Evolutionary conservation across 2,329 filamentous ascomycete genomes (phyloP), one percentile per base, ranked within the genome.

Genomic region (Cercospora zeae-maydis): DNA sequence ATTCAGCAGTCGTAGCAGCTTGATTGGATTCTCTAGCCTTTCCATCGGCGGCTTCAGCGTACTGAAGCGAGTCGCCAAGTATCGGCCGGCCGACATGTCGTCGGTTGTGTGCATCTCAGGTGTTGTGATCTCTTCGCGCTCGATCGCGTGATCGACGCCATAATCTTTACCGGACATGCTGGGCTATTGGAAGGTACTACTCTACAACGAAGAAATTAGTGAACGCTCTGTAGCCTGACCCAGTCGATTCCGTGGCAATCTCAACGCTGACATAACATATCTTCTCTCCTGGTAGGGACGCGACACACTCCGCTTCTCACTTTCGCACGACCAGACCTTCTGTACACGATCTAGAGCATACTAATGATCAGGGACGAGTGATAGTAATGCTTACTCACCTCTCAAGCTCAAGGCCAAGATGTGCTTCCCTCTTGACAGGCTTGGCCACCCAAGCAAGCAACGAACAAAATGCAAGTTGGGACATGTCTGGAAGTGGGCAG

Each of bases 21-120:
- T 77, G 68, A 85, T 78, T 0, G 84, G 84, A 60, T 86, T 86
- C 9, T 80, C 78, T 3, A 82, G 79, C 16, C 77, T 77, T 59
- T 79, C 78, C 79, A 84, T 83, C 0, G 83, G 81, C n/a, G 84
- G 84, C 67, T 81, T 81, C 53, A 86, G 75, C 0, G 83, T 81
- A 0, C 81, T 75, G 16, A 86, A 60, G 16, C 84, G 80, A 5
- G 84, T 86, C 0, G 78, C 77, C 13, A 84, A 70, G 70, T 87
- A 86, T 62, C 76, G 77, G 14, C 78, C 77, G 1, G 75, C 70
- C 31, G 75, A 70, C 76, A 80, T 79, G 45, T 72, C 69, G 11
- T 69, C 56, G 13, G 42, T 34, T 4, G 61, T 47, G 14, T 69
- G 24, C 8, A 10, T 30, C 5, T 57, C 11, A 8, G 36, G 33